Percentiles rank a stretch among this genome's conserved stretches.
Conservation (phyloP, 2,329 filamentous ascomycete genomes). For the Claviceps sp. region DNA sequence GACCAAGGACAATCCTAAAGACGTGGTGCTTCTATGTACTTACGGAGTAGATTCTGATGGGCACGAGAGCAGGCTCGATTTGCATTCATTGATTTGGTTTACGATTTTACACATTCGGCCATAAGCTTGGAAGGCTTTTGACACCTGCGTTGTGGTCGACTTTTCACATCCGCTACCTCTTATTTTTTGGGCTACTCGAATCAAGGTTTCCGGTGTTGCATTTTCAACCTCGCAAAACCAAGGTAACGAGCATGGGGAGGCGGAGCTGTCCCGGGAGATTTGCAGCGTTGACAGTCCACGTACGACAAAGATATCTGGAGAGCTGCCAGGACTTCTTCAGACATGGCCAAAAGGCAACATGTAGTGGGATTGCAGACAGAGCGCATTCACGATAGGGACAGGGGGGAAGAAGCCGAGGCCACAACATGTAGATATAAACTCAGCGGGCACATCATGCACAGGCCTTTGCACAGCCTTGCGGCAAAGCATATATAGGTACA, state of each 20-base stretch:
- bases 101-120: neutral
- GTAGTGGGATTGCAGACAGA: no score
- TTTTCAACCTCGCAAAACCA: neutral
- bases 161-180: neutral
- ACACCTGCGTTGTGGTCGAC: neutral
- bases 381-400: no score
- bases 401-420: neutral
- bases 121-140: neutral
- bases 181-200: neutral
- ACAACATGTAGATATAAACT: neutral
- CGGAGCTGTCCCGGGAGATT: neutral
- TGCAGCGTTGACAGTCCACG: neutral
- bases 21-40: neutral
- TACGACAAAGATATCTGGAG: neutral
- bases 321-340: no score
- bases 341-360: no score
- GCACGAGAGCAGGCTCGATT: neutral
- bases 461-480: neutral
- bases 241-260: neutral
- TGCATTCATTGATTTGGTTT: neutral
- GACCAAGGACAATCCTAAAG: constrained; percentile 17
- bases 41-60: neutral
- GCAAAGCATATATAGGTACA: neutral
- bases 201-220: neutral
- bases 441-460: neutral